Evolutionary conservation across 73 alveolate genomes (phyloP).

Genomic region (Paramecium octaurelia): DNA sequence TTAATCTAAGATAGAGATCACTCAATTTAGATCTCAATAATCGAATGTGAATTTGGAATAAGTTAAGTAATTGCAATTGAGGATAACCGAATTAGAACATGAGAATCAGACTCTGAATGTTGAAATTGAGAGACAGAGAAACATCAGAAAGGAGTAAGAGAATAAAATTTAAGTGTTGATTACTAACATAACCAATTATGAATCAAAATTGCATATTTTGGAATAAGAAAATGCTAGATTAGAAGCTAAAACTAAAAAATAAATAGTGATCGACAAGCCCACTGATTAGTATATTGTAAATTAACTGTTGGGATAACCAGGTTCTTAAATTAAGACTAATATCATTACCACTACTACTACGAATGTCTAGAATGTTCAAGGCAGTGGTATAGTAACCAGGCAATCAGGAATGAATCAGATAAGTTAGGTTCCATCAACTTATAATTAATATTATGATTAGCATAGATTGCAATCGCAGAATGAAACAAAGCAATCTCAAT

Average conservation of each 20-base stretch:
- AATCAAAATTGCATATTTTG: constrained; percentile 18
- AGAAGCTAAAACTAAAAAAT: neutral
- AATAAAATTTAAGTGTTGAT: neutral
- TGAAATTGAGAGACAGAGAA: neutral
- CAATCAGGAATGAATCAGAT: neutral
- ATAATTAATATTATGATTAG: neutral
- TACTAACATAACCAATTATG: neutral
- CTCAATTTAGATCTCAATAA: neutral
- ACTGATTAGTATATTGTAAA: neutral
- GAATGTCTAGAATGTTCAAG: neutral
- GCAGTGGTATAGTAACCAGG: neutral
- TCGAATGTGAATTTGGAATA: neutral
- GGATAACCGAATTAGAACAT: neutral
- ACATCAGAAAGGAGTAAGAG: neutral
- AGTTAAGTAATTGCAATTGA: neutral
- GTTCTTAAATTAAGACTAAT: neutral
- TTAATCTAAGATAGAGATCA: neutral
- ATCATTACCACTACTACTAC: neutral
- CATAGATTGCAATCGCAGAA: neutral
- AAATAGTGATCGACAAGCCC: neutral
- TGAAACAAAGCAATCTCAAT: neutral
- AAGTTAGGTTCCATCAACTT: neutral
- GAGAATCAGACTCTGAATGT: neutral
- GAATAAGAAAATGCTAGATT: constrained; percentile 35
- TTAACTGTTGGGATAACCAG: neutral